These are phyloP conservation scores for Rhodocollybia butyracea DNA, from an alignment of 768 basidiomycete genomes.

Conservation along the genomic window DNA sequence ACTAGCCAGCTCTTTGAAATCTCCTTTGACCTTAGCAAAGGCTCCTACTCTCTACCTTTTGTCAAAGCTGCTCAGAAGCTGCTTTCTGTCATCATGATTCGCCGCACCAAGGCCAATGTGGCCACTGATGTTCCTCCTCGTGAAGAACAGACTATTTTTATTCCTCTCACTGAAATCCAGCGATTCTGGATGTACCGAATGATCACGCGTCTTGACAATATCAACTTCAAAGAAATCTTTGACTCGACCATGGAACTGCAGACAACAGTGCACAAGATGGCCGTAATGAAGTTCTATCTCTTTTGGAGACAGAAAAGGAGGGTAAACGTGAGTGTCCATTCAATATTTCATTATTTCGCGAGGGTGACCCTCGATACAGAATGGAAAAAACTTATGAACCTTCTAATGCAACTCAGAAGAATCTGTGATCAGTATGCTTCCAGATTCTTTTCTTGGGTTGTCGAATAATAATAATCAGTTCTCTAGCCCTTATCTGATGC, in stretches of 20 bases:
- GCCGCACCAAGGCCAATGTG: conserved; percentile 55
- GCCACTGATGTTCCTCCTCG: conserved; percentile 46
- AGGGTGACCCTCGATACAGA: conserved; percentile 25
- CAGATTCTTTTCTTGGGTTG: no score
- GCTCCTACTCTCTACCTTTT: conserved; percentile 47
- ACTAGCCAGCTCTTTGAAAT: conserved; percentile 47
- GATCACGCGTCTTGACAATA: conserved; percentile 47
- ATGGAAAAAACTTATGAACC: conserved; percentile 59
- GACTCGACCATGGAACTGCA: conserved; percentile 19
- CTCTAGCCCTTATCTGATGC: neutral
- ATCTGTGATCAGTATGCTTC: conserved; percentile 71
- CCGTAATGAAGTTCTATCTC: conserved; percentile 35
- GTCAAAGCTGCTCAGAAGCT: conserved; percentile 46
- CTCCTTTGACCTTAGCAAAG: conserved; percentile 52
- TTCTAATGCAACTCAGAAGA: conserved; percentile 69
- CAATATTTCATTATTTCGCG: neutral
- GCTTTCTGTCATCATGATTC: conserved; percentile 52
- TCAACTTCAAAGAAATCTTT: conserved; percentile 49
- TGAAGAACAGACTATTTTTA: conserved; percentile 54
- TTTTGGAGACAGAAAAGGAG: conserved; percentile 26
- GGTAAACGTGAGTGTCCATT: conserved; percentile 24
- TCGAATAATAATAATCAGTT: no score
- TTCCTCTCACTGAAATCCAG: conserved; percentile 57
- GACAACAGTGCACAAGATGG: conserved; percentile 31
- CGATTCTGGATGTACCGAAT: conserved; percentile 60